Evolutionary conservation across 805 yeast species (phyloP), one percentile per base, ranked within the genome.

Genomic region (Ogataea ganodermae): DNA sequence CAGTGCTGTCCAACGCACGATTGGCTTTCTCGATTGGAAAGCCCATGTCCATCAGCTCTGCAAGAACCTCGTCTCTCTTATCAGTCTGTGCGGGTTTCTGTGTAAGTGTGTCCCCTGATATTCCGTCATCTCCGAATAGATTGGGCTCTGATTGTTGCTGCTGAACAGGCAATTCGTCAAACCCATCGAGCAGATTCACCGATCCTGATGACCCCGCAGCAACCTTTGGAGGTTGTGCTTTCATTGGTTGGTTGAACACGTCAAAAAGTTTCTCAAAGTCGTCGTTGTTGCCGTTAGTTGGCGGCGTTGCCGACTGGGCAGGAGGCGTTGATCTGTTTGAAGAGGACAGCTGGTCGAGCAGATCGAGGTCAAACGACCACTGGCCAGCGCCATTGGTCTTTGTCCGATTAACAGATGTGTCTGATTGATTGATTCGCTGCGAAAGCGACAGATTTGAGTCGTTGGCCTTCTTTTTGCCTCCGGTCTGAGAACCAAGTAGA

Each of bases 11-110:
- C 30, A 89, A 70, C 0, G 95, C 95, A 2, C 68, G 66, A 21
- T 72, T 75, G 4, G 94, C 81, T 44, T 73, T 78, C 1, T 79
- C 82, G 1, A 77, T 68, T 1, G 84, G 65, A 58, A 89, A 89
- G 2, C 96, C 96, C 81, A 89, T 89, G 49, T 88, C 94, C 2
- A 86, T 66, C 35, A 88, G 70, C 55, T 81, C 86, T 0, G 92
- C 92, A 14, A 87, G 60, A 1, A 80, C 72, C 35, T 68, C 68
- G 53, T 82, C 86, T 37, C 65, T 62, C 7, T 61, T 61, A 16
- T 51, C 52, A 1, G 20, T 26, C 17, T 38, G 20, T 4, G 42
- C 7, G 13, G 43, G 28, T 14, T 23, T 31, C 9, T 35, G 17
- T 28, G 45, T n/a, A 6, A 8, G 24, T n/a, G n/a, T n/a, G n/a